Percentiles rank a stretch among this genome's conserved stretches.
phyloP scores from a whole-genome alignment of 768 basidiomycete genomes.

The Hypholoma fasciculare region DNA sequence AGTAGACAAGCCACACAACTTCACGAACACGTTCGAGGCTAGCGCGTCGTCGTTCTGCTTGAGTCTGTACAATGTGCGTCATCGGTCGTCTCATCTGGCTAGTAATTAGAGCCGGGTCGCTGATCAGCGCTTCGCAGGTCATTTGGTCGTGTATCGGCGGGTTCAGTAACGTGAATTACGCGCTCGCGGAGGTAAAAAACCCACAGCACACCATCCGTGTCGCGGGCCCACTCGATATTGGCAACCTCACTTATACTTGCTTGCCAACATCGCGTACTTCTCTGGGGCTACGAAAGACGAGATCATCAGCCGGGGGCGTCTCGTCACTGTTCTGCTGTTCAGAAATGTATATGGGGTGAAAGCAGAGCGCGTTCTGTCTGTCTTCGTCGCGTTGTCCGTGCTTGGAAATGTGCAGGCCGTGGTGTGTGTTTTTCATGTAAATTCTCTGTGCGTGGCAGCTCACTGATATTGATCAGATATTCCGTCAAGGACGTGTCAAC shows the following conservation, averaged over 20 bases:
- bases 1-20: conserved; percentile 33
- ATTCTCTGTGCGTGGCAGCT: conserved; percentile 34
- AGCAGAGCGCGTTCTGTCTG: conserved; percentile 41
- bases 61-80: conserved; percentile 49
- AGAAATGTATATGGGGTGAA: conserved; percentile 59
- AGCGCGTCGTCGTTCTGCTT: conserved; percentile 51
- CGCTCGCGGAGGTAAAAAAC: no score
- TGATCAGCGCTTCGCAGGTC: background rate
- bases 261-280: conserved; percentile 67
- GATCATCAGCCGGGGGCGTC: conserved; percentile 55
- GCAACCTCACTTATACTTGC: conserved; percentile 56
- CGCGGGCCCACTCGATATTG: conserved; percentile 65
- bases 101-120: background rate
- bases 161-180: no score
- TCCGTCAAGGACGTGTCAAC: conserved; percentile 43
- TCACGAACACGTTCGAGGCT: conserved; percentile 32
- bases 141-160: no score
- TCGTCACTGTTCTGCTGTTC: conserved; percentile 70
- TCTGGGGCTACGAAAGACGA: conserved; percentile 67
- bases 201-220: no score
- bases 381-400: conserved; percentile 52
- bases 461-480: conserved; percentile 27
- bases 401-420: conserved; percentile 60
- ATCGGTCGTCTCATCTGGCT: background rate
- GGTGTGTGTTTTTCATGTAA: conserved; percentile 16